Base-by-base conservation (phyloP, 2,329 filamentous ascomycete genomes). In the Rhinocladiella similis region DNA sequence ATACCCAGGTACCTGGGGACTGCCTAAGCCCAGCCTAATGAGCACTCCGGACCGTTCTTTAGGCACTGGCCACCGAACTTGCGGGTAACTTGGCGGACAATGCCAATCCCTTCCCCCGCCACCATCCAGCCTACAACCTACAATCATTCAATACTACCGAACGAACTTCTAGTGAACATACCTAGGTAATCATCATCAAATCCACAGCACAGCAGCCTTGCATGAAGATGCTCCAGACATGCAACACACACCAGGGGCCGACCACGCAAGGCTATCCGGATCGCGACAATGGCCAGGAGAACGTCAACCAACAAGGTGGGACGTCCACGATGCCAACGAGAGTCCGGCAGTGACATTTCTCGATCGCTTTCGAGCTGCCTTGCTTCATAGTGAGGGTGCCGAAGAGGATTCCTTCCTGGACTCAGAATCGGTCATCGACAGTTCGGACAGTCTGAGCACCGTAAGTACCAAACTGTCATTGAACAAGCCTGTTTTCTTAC, bases 251-350 rank as follows among this genome's bases (percentile, higher is more conserved):
- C 16, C 38, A 25, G 38, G 12, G 9, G n/a, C 22, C 14, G n/a
- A 22, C 7, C 45, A 38, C 14, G 18, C 18, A 6, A 27, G 27
- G 22, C 36, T 19, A 4, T 55, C 53, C 14, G 29, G 45, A 1
- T 50, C 47, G 25, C 53, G 46, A 45, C 53, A 55, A 18, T 55
- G 53, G 53, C 53, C 53, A 16, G 53, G 53, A 20, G 53, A 55
- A 27, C 46, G 53, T 25, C 45, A 55, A n/a, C 53, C 53, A 19
- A 55, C 53, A 5, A 33, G 53, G 35, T 47, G 47, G 35, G 53
- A 55, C 33, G 53, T 55, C 16, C 47, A 55, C 35, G 53, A 55
- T 42, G 53, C 53, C 18, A 56, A 51, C 35, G 36, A 56, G 36
- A 52, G 41, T 38, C 54, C 47, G 3, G 47, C 39, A 9, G 27